Base-by-base conservation (phyloP, 345 rosid genomes). In the Hevea brasiliensis region DNA sequence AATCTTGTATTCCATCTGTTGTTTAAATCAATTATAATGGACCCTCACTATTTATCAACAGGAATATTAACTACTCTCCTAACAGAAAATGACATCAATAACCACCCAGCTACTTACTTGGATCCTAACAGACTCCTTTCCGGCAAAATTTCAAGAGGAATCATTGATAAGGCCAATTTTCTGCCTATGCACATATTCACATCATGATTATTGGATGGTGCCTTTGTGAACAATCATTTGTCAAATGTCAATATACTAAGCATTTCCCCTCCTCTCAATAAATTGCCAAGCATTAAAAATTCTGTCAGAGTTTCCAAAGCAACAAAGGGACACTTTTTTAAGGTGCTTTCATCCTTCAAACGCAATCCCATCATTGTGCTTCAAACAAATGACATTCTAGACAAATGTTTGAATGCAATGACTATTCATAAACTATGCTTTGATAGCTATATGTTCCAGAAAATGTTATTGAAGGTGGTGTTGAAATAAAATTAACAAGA, bases 381-480 rank as follows among this genome's bases (percentile, higher is more conserved):
- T 42, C 23, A 42, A 20, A 17, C 42, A 44, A 42, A 56, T n/a
- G 17, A 56, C 56, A 1, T 26, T 68, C n/a, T 47, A 2, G 3
- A 47, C 1, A 44, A n/a, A 47, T 67, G 70, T 67, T 67, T 14
- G 20, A 67, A 47, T 67, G 55, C 26, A 23, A 26, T 51, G 51
- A 23, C 70, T 47, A 29, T 51, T 45, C 40, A 66, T 8, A 66
- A 41, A 24, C 35, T 44, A 50, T 56, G 32, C 29, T 42, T 17
- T 41, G 10, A 13, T 21, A 4, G 37, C 56, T 14, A 44, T 24
- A 27, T 66, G 2, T 27, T 10, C 18, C 51, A 14, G 2, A 15
- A 47, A 47, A 47, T 47, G 51, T 47, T 47, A 47, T 47, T 47
- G 51, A 47, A 12, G 2, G 37, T 1, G 37, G 2, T 32, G 2